Evolutionary conservation across 1,284 basidiomycete species (phyloP), one percentile per base, ranked within the genome.

Genomic region (Inonotus obliquus): DNA sequence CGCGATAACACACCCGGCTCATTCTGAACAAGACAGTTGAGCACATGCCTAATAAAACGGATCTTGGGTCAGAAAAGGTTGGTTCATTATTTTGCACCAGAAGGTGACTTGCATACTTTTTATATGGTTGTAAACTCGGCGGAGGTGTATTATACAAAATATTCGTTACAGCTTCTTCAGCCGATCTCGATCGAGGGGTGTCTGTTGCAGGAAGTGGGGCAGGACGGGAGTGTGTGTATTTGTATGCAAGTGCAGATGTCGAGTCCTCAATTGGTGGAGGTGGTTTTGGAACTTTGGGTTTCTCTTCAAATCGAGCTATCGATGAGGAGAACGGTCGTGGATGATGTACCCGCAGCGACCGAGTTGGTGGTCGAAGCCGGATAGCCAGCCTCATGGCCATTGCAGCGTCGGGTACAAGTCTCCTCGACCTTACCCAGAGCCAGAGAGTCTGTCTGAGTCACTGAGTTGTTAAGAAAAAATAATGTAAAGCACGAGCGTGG

Each of bases 21-120:
- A 74, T 99, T 98, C 77, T 99, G 97, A 6, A 99, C 97, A 64
- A 99, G 86, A 76, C 96, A 98, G 79, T 99, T 99, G 67, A 99
- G 83, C 63, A 96, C 87, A 73, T 99, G 97, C 73, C 95, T 91
- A 23, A 47, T 13, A 48, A 47, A 41, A 35, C 62, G 25, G 45
- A 14, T 29, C 44, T 25, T n/a, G n/a, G 60, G 54, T n/a, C 25
- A 54, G 29, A 9, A 59, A 48, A n/a, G n/a, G 41, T 14, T 54
- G 63, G 21, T 47, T 61, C 66, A 60, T 55, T 13, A 51, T 56
- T 41, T 60, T 37, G 63, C 17, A 44, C 41, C 41, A 7, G 19
- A 45, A 29, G 53, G 57, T 39, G 32, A 57, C 49, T 29, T 49
- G 78, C 83, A 65, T 66, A 94, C 91, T 93, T 92, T 84, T 97